Conservation (phyloP, 768 basidiomycete genomes). For the Serendipita sp. region DNA sequence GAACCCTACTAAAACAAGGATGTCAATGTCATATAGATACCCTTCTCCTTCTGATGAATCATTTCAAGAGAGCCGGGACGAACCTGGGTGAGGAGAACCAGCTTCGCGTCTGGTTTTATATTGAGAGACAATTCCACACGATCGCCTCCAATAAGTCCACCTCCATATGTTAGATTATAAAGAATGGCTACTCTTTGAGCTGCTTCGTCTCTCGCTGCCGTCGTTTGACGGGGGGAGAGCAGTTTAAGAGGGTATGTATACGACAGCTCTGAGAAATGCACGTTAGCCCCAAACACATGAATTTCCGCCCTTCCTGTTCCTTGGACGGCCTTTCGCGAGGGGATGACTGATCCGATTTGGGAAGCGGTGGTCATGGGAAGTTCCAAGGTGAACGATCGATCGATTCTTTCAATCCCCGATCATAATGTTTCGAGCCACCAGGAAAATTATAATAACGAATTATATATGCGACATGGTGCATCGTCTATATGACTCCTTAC, state of each 20-base stretch:
- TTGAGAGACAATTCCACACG: constrained; percentile 43
- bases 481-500: constrained; percentile 9
- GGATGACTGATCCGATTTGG: background rate
- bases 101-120: constrained; percentile 37
- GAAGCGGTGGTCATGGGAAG: too few relatives aligned
- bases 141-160: constrained; percentile 83
- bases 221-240: constrained; percentile 45
- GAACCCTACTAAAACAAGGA: constrained; percentile 43
- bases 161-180: constrained; percentile 79
- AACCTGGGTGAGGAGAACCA: constrained; percentile 78
- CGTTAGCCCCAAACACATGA: constrained; percentile 31
- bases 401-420: too few relatives aligned
- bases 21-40: background rate
- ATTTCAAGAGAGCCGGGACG: constrained; percentile 13
- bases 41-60: background rate
- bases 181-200: constrained; percentile 42
- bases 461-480: too few relatives aligned
- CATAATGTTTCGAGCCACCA: too few relatives aligned
- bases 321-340: constrained; percentile 4
- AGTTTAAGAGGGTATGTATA: constrained; percentile 82
- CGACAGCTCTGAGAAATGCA: constrained; percentile 55
- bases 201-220: constrained; percentile 10
- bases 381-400: too few relatives aligned
- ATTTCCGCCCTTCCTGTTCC: constrained; percentile 13
- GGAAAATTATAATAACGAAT: too few relatives aligned